Conservation (phyloP, 106 monocot genomes). For the Posidonia australis region DNA sequence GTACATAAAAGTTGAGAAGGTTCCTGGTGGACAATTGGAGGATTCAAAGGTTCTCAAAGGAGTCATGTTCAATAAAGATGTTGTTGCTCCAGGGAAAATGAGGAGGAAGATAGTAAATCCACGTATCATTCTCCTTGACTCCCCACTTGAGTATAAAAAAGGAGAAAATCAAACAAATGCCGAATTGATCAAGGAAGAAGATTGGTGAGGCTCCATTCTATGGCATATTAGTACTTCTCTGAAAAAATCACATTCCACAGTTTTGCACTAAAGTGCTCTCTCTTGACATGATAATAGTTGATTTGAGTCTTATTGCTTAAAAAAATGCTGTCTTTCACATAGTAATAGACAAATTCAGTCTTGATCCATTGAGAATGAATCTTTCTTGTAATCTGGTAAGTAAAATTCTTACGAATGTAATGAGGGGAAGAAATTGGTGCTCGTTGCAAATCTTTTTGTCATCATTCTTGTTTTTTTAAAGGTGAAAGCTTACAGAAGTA, state of each 20-base stretch:
- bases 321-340: no score
- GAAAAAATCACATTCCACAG: background rate
- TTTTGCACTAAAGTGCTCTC: background rate
- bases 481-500: no score
- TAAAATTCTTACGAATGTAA: no score
- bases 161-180: constrained; percentile 99
- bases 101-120: constrained; percentile 85
- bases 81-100: constrained; percentile 98
- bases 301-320: no score
- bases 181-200: constrained; percentile 88
- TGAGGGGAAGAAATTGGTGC: no score
- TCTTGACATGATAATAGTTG: no score
- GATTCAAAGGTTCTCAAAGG: constrained; percentile 92
- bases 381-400: no score
- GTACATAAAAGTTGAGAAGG: constrained; percentile 90
- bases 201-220: constrained; percentile 51
- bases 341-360: no score
- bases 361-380: no score
- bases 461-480: no score
- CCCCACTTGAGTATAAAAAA: constrained; percentile 95
- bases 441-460: no score
- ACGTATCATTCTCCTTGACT: constrained; percentile 89
- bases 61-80: constrained; percentile 96
- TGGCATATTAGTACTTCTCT: constrained; percentile 7
- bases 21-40: constrained; percentile 96